Base-by-base conservation (phyloP, 768 basidiomycete genomes). In the Tylopilus sp. region DNA sequence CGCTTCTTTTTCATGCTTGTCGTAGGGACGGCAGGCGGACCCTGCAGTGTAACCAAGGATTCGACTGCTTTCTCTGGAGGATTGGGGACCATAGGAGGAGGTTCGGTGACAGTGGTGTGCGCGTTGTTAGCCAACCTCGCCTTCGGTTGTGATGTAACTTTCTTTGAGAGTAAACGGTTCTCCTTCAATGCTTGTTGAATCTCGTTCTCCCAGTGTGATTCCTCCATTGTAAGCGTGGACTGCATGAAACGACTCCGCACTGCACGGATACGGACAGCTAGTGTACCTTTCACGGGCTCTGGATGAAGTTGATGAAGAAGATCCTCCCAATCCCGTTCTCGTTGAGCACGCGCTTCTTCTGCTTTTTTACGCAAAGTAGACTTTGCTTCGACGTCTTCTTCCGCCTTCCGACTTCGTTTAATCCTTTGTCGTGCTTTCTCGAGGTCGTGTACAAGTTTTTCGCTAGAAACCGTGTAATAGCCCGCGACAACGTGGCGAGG, bases 251-350 rank as follows among this genome's bases (percentile, higher is more conserved):
- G 78, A 10, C 62, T 73, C 33, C 77, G 79, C 24, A 90, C 71
- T 11, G 78, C 74, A 22, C 78, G 76, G 9, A 90, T 67, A 25
- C 84, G 79, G 52, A 78, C 64, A 3, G 72, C 73, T 19, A 76
- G 72, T 25, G 80, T 72, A 8, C 78, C 75, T 30, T 76, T 72
- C 48, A 85, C 58, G 8, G 79, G 71, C 1, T 70, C 77, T 4
- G 85, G 79, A 70, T 87, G 80, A 37, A 87, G 68, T 17, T 71
- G 73, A 31, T 61, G 54, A 8, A 93, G 67, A 47, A 92, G 69
- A 4, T 63, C 69, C 3, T 79, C 76, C 89, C 89, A 93, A 52
- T 83, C 84, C 30, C 70, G 71, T 65, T 87, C 85, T 54, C 86
- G 77, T 50, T 80, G 76, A 11, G 64, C 63, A 38, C 76, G 78